Base-by-base conservation (phyloP, 78 protist species). In the Bigelowiella natans region DNA sequence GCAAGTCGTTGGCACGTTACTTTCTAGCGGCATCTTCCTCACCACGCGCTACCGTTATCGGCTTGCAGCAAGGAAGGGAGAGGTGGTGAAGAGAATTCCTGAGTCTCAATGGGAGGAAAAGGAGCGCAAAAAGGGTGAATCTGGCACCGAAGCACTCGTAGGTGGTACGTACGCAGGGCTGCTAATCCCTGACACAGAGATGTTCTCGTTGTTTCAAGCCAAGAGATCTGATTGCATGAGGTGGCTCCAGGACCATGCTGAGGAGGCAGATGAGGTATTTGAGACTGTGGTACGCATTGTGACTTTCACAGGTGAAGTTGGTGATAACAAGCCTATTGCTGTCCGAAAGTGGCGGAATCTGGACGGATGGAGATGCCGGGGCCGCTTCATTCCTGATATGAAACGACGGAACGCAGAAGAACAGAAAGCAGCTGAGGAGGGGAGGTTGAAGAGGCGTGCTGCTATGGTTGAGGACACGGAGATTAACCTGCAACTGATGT, bases 401-500 rank as follows among this genome's bases (percentile, higher is more conserved):
- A 51, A 51, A 51, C 73, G 40, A 31, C 37, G 91, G 85, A 36
- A 40, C 85, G n/a, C 36, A n/a, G 85, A 7, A 40, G 40, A 28
- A 2, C 2, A 88, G 34, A 31, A 51, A 30, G 37, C 29, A 11
- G 34, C 2, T 34, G 85, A 88, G 85, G 7, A 37, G 38, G 0
- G 28, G 34, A 38, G 1, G 37, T 0, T 0, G 0, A 31, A 2
- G 38, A 85, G n/a, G 40, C 51, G 84, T 34, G 39, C 37, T 36
- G 31, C 38, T 31, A 82, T 1, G 37, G 39, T 84, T 7, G 89
- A 36, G 51, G 83, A 89, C 18, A 40, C 83, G 39, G 91, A 89
- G 91, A 7, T 89, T 31, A 89, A 89, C 87, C 36, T 89, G 39
- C 91, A 89, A 87, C 91, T 89, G 31, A 85, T 38, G 64, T 37